Evolutionary conservation across 148 eudicot species (phyloP), one percentile per base, ranked within the genome.

Genomic region (Fagopyrum tataricum): DNA sequence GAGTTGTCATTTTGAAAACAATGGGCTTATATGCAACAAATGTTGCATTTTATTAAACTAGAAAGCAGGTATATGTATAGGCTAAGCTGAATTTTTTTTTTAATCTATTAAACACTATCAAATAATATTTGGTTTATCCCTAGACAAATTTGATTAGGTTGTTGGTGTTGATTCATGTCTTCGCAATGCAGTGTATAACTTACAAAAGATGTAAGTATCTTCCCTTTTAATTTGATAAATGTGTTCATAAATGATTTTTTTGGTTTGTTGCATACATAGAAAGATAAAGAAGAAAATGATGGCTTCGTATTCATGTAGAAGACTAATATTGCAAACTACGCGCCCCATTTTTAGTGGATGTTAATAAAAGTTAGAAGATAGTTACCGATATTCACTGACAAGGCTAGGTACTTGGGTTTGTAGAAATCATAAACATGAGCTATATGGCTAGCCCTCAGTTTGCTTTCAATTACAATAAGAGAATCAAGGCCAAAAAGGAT

Each of bases 401-500:
- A 95, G 91, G 76, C n/a, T n/a, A n/a, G n/a, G n/a, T n/a, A n/a
- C n/a, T 91, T 84, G 42, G 99, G 99, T 86, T 95, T 95, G 92
- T 95, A 95, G 72, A 95, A 95, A 79, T 95, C 97, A 77, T 95
- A 92, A 41, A 75, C 97, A 79, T 95, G 99, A 72, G 93, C 85
- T 97, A 95, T 95, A 80, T 95, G 94, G 77, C 94, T 91, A 23
- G 81, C 97, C 84, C 96, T 84, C 73, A 95, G 75, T 83, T 88
- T 92, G 96, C 97, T 90, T 83, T 95, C 99, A 42, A 95, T 91
- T 31, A 78, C 88, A 62, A 95, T 84, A 20, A 97, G 96, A 49
- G 97, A 96, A 81, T 95, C 91, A 21, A 97, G 91, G 53, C 99
- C 99, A 58, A 95, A 81, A n/a, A 95, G 96, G 91, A 95, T 95